Evolutionary conservation across 163 green algal species (phyloP).

Genomic region (Scenedesmus sp.): DNA sequence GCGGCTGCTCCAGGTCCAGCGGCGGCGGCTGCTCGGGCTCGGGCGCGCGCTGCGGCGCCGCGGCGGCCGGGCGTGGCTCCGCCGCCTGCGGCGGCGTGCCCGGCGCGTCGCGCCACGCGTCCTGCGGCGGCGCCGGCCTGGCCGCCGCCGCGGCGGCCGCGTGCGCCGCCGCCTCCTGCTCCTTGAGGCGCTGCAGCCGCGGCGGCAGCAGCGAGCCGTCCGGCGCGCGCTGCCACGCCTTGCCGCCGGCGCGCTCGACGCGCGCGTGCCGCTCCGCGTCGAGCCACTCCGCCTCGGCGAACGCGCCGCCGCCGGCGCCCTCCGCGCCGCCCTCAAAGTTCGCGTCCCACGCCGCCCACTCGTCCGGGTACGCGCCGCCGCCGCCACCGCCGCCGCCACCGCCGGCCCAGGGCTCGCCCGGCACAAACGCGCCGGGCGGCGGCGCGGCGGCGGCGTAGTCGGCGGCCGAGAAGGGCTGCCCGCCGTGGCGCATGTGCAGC

Average conservation of each 20-base stretch:
- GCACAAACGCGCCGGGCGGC: slow-evolving; percentile 7
- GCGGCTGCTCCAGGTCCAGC: too few species aligned
- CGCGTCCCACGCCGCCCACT: slow-evolving; percentile 27
- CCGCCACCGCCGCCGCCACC: not conserved
- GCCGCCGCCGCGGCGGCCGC: not conserved
- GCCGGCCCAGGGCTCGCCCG: not conserved
- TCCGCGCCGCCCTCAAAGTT: slow-evolving; percentile 17
- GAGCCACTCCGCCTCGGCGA: slow-evolving; percentile 26
- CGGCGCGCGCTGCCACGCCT: not conserved
- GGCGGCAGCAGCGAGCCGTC: slow-evolving; percentile 18
- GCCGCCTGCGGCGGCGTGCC: slow-evolving; percentile 7
- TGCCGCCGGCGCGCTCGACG: not conserved
- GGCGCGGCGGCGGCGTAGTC: slow-evolving; percentile 32
- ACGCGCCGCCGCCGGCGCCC: not conserved
- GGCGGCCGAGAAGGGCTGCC: slow-evolving; percentile 2
- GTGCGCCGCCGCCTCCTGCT: slow-evolving; percentile 19
- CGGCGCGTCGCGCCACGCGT: slow-evolving; percentile 8
- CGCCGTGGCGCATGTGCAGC: slow-evolving; percentile 36
- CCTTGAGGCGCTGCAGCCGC: slow-evolving; percentile 2
- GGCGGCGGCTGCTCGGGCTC: too few species aligned
- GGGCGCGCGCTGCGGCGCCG: too few species aligned
- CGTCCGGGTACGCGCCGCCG: slow-evolving; percentile 15
- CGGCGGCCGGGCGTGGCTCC: too few species aligned
- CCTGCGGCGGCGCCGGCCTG: slow-evolving; percentile 8
- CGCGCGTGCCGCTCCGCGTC: slow-evolving; percentile 25